Percentiles rank a stretch among this genome's conserved stretches.
Evolutionary conservation across 2,329 filamentous ascomycete genomes (phyloP).

Genomic region (Arthrobotrys entomopaga): DNA sequence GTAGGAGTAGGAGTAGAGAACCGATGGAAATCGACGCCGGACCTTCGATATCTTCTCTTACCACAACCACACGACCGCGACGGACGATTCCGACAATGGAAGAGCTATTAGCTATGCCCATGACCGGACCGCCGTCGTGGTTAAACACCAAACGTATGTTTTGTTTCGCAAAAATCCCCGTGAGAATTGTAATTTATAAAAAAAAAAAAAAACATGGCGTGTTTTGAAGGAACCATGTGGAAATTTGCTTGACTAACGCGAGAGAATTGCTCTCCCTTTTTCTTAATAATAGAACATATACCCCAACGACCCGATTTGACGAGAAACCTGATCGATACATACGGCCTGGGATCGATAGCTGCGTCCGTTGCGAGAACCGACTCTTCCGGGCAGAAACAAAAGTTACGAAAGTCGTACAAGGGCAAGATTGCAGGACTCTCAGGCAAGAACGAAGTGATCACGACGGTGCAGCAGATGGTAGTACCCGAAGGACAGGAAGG

Average conservation of each 20-base stretch:
- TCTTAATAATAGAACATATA: slow-evolving; percentile 29
- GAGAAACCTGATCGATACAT: slow-evolving; percentile 66
- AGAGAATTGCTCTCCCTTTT: slow-evolving; percentile 4
- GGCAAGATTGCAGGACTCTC: slow-evolving; percentile 66
- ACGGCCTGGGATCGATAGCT: slow-evolving; percentile 65
- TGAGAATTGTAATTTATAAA: neutral
- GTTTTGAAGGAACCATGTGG: neutral
- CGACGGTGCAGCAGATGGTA: slow-evolving; percentile 62
- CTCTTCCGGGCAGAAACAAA: slow-evolving; percentile 68
- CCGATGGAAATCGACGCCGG: slow-evolving; percentile 49
- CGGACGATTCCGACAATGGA: slow-evolving; percentile 52
- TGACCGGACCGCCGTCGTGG: slow-evolving; percentile 54
- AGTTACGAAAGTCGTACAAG: slow-evolving; percentile 68
- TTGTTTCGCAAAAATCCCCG: slow-evolving; percentile 6
- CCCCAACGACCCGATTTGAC: slow-evolving; percentile 63
- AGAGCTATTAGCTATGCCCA: slow-evolving; percentile 53
- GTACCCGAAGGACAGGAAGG: slow-evolving; percentile 55
- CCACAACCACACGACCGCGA: slow-evolving; percentile 37
- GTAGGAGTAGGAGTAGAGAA: slow-evolving; percentile 48
- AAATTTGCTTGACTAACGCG: slow-evolving; percentile 40
- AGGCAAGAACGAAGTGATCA: slow-evolving; percentile 63
- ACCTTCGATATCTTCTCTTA: slow-evolving; percentile 34
- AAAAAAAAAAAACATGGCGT: neutral
- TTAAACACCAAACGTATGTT: slow-evolving; percentile 52
- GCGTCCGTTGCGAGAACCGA: slow-evolving; percentile 66